Conservation (phyloP, 768 basidiomycete species). For the Grammothele lineata region DNA sequence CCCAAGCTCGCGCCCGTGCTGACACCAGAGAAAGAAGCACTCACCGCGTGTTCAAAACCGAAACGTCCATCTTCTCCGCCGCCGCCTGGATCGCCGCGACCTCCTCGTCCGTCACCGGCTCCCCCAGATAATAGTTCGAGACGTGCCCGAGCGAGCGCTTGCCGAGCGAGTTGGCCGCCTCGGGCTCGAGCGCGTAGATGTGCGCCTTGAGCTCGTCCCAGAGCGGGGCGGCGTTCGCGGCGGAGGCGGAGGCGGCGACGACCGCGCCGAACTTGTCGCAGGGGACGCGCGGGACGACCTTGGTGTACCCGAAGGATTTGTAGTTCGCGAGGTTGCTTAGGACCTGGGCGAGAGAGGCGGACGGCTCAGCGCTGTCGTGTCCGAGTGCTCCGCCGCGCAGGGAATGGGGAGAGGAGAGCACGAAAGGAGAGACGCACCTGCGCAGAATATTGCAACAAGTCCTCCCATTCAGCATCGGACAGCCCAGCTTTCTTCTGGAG, state of each 20-base stretch:
- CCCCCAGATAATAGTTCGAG: slow-evolving; percentile 83
- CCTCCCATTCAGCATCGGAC: slow-evolving; percentile 58
- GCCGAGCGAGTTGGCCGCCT: slow-evolving; percentile 69
- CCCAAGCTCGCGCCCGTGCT: too few relatives aligned
- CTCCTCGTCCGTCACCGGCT: slow-evolving; percentile 69
- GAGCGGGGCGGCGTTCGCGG: slow-evolving; percentile 47
- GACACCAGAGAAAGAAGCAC: not conserved
- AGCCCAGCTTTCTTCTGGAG: slow-evolving; percentile 55
- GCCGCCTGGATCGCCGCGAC: slow-evolving; percentile 71
- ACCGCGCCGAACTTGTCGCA: slow-evolving; percentile 59
- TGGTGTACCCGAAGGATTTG: slow-evolving; percentile 80
- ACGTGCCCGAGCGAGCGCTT: slow-evolving; percentile 75
- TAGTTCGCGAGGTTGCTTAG: slow-evolving; percentile 70
- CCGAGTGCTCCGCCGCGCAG: too few relatives aligned
- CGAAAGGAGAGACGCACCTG: slow-evolving; percentile 44
- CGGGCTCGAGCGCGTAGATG: slow-evolving; percentile 66
- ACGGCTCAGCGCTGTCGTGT: too few relatives aligned
- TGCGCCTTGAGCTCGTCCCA: slow-evolving; percentile 73
- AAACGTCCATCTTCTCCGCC: slow-evolving; percentile 71
- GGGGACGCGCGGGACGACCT: slow-evolving; percentile 73
- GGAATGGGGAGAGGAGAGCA: too few relatives aligned
- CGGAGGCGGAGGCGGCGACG: slow-evolving; percentile 57
- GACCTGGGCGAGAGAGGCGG: too few relatives aligned
- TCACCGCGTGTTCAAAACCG: slow-evolving; percentile 80
- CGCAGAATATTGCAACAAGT: slow-evolving; percentile 63